Conservation (phyloP, 2,329 filamentous ascomycete genomes). For the Colletotrichum kahawae region DNA sequence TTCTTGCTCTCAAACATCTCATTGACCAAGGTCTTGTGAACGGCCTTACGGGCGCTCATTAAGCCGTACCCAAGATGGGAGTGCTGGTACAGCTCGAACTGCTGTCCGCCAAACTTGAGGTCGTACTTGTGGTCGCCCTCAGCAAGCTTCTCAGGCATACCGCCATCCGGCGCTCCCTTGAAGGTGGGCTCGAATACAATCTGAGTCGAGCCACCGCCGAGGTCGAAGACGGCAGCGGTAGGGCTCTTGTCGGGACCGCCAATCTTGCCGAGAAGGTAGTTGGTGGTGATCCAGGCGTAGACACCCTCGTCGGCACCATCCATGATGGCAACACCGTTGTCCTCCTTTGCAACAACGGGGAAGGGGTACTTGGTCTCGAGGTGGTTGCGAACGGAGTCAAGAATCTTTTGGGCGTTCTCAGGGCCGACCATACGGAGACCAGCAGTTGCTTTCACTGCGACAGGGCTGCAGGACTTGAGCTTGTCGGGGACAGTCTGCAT, state of each 20-base stretch:
- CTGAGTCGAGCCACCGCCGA: conserved; percentile 96
- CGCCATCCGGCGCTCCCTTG: conserved; percentile 71
- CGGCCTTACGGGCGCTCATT: conserved; percentile 89
- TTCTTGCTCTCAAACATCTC: conserved; percentile 70
- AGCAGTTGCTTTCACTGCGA: conserved; percentile 98
- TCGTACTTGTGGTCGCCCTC: conserved; percentile 97
- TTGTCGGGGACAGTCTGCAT: conserved; percentile 84
- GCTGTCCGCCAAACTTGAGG: conserved; percentile 85
- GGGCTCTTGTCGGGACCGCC: conserved; percentile 88
- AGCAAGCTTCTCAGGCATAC: conserved; percentile 83
- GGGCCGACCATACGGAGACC: conserved; percentile 86
- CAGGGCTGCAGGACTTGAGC: conserved; percentile 87
- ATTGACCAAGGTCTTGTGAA: conserved; percentile 78
- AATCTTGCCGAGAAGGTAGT: conserved; percentile 98
- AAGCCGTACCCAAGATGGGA: conserved; percentile 96
- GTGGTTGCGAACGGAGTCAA: conserved; percentile 81
- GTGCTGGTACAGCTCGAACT: conserved; percentile 96
- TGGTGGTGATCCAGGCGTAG: conserved; percentile 98
- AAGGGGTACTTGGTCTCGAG: conserved; percentile 93
- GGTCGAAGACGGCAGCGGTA: conserved; percentile 93
- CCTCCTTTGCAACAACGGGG: conserved; percentile 84
- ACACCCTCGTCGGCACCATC: conserved; percentile 96
- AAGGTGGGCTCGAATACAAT: conserved; percentile 99
- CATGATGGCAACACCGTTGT: conserved; percentile 94
- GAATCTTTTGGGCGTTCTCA: conserved; percentile 81